phyloP scores from a whole-genome alignment of 2,329 filamentous ascomycete species.

The Penicillium sp. region DNA sequence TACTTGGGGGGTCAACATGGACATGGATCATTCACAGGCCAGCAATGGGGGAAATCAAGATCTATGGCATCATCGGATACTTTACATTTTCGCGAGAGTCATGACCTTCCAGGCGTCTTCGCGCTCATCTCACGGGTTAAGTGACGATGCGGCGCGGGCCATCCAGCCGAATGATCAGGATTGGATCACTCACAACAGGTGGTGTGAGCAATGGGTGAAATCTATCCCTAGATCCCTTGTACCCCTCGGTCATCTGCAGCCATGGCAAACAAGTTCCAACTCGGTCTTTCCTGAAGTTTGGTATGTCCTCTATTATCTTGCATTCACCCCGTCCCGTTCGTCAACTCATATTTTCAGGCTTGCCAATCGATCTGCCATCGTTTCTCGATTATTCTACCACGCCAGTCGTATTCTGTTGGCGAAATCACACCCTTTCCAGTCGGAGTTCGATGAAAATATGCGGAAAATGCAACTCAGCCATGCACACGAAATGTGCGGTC shows the following conservation, averaged over 20 bases:
- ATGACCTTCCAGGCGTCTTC: conserved; percentile 77
- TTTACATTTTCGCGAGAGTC: conserved; percentile 85
- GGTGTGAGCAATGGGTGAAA: conserved; percentile 80
- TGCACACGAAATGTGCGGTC: conserved; percentile 83
- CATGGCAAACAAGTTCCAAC: conserved; percentile 64
- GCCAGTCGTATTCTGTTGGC: conserved; percentile 78
- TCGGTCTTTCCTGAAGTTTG: conserved; percentile 86
- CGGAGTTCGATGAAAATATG: conserved; percentile 65
- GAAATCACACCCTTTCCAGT: conserved; percentile 71
- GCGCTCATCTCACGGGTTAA: conserved; percentile 60
- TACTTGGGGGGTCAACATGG: conserved; percentile 82
- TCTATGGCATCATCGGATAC: conserved; percentile 81
- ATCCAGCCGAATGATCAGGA: conserved; percentile 65
- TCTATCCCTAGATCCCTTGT: conserved; percentile 82
- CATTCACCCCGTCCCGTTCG: neutral
- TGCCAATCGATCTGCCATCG: conserved; percentile 75
- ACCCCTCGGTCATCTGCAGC: conserved; percentile 73
- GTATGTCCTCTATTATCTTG: conserved; percentile 48
- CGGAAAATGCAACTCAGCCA: conserved; percentile 69
- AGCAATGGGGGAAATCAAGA: conserved; percentile 67
- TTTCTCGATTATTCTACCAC: conserved; percentile 85
- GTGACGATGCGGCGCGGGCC: conserved; percentile 57
- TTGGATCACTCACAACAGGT: conserved; percentile 76
- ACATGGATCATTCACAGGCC: conserved; percentile 60
- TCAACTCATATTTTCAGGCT: conserved; percentile 56